phyloP scores from a whole-genome alignment of 2,329 filamentous ascomycete genomes.

The Lasiodiplodia citricola region DNA sequence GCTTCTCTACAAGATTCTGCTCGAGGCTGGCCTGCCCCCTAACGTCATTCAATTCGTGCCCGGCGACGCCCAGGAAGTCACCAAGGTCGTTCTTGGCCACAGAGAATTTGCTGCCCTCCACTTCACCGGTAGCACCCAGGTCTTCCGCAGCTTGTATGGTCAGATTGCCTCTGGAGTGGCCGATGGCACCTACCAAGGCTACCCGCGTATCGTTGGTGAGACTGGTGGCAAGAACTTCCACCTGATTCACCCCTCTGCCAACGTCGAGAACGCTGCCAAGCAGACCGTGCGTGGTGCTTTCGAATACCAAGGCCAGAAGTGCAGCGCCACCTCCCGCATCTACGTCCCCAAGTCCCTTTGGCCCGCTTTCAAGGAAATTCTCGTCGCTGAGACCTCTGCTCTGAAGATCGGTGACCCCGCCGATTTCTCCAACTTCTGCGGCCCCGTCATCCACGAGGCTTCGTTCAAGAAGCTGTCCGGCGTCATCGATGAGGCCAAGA shows the following conservation, averaged over 20 bases:
- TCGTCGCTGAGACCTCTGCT: slow-evolving; percentile 71
- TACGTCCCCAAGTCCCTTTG: slow-evolving; percentile 80
- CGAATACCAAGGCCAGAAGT: slow-evolving; percentile 92
- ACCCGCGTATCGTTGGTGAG: slow-evolving; percentile 88
- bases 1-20: slow-evolving; percentile 85
- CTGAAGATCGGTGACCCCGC: slow-evolving; percentile 74
- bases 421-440: slow-evolving; percentile 79
- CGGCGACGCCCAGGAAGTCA: slow-evolving; percentile 84
- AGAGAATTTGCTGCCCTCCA: slow-evolving; percentile 87
- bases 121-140: slow-evolving; percentile 90
- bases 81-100: slow-evolving; percentile 76
- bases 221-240: slow-evolving; percentile 96
- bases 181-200: slow-evolving; percentile 80
- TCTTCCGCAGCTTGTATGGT: slow-evolving; percentile 88
- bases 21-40: slow-evolving; percentile 87
- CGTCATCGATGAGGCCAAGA: slow-evolving; percentile 81
- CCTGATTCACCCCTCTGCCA: slow-evolving; percentile 76
- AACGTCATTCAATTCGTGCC: slow-evolving; percentile 94
- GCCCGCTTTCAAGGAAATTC: slow-evolving; percentile 70
- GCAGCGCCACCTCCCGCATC: slow-evolving; percentile 79
- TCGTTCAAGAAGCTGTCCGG: slow-evolving; percentile 81
- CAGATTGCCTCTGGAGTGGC: slow-evolving; percentile 82
- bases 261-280: slow-evolving; percentile 77
- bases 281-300: slow-evolving; percentile 88
- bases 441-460: slow-evolving; percentile 81